Base-by-base conservation (phyloP, 331 rosid genomes). In the Cucumis variabilis region DNA sequence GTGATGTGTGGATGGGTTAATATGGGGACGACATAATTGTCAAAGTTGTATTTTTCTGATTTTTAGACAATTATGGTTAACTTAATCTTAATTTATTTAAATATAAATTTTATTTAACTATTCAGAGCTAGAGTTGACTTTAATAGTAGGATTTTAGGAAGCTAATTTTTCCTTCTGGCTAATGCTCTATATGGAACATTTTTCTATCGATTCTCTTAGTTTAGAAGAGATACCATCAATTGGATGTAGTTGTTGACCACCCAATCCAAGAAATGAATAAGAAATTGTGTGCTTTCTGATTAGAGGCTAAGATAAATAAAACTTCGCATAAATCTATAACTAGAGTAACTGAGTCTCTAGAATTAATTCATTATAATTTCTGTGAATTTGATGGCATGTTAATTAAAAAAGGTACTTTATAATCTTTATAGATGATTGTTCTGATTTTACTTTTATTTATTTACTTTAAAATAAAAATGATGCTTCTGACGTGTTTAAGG, bases 21-120 rank as follows among this genome's bases (percentile, higher is more conserved):
- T 58, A 2, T 81, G 51, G 53, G 71, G 27, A 58, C 30, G 71
- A 25, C 25, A 19, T 20, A 27, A 55, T 58, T 62, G 71, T 81
- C 51, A 28, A 30, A 55, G 50, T 50, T 58, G 10, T 13, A 79
- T 55, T 79, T 79, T 16, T n/a, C 66, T 50, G 19, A 19, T 79
- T 79, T 51, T 46, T 25, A 27, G 28, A 60, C 30, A 58, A 82
- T 20, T 82, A 82, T 60, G 85, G 85, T 82, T 62, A 58, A 58
- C 62, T 28, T 62, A 27, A 33, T 79, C 25, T 53, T 53, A 78
- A 50, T 78, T 51, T 27, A 53, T 53, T 53, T 53, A 46, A 74
- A 41, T 74, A 55, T 15, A 55, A 76, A 23, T 76, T 76, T 25
- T 2, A 50, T 24, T 50, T 50, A 72, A 33, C 20, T 41, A 21